phyloP scores from a whole-genome alignment of 306 rosid genomes.

The Vigna mungo region DNA sequence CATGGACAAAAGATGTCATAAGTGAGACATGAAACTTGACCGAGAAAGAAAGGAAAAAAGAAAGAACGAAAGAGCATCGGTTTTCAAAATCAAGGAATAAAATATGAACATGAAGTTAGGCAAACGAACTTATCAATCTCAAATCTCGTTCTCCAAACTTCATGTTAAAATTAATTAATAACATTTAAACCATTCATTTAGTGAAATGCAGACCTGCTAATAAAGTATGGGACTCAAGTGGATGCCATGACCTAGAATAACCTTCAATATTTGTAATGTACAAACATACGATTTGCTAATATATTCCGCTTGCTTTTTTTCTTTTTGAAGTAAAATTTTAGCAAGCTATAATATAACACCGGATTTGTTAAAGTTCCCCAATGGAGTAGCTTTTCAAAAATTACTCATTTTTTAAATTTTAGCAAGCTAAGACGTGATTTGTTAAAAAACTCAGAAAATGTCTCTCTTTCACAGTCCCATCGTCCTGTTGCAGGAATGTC shows the following conservation, averaged over 20 bases:
- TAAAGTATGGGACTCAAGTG: constrained; percentile 1
- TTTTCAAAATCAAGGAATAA: background rate
- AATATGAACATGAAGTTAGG: constrained; percentile 3
- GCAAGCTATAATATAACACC: background rate
- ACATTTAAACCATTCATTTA: background rate
- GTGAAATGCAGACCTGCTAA: background rate
- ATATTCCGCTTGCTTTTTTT: background rate
- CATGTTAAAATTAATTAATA: background rate
- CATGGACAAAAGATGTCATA: constrained; percentile 18
- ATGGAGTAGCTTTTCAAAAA: background rate
- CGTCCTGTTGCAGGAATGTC: too few species aligned
- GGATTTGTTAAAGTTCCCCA: background rate
- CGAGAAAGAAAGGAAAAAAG: background rate
- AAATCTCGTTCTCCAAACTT: background rate
- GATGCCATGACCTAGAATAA: constrained; percentile 4
- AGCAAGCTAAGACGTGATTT: background rate
- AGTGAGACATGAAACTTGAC: constrained; percentile 23
- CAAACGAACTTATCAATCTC: background rate
- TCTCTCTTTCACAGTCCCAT: background rate
- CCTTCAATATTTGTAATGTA: background rate
- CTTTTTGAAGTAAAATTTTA: background rate
- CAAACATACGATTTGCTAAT: background rate
- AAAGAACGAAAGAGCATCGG: background rate
- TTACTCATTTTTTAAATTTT: background rate
- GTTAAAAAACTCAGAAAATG: background rate